Evolutionary conservation across 495 filamentous ascomycete species (phyloP), one percentile per base, ranked within the genome.

Genomic region (Trichoderma orchidacearum): DNA sequence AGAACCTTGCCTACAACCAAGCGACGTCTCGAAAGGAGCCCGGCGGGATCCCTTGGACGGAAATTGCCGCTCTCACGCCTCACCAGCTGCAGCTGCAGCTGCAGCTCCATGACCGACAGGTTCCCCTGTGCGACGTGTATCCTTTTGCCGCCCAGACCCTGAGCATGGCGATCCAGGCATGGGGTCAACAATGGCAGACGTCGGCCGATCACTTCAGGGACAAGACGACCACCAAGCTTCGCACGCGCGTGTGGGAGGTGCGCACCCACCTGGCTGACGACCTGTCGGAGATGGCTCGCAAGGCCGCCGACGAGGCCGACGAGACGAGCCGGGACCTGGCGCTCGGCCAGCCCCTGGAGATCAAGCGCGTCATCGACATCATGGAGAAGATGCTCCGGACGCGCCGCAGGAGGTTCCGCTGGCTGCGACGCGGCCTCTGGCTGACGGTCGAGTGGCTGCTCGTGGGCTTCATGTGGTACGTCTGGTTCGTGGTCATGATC

Each of bases 381-480:
- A 85, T 96, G 52, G 85, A 94, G 57, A 77, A 74, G 62, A 80
- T 94, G 72, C 74, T 88, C 30, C 71, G 85, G 57, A 64, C 75
- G 51, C 73, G 89, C 30, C 73, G 86, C 51, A 70, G 88, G 32
- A 76, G 87, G 55, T 80, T 90, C 45, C 72, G 87, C 23, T 90
- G 86, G 84, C 69, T 88, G 2, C 70, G 88, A 29, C 67, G 83
- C 21, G 77, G 78, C 0, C 84, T 84, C 4, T 92, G 85, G 74
- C 71, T 86, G 9, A 70, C 83, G 27, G 76, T 92, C 21, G 87
- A 92, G 73, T 92, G 87, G 87, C 76, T 79, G 29, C 74, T 92
- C 23, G 82, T 92, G 30, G 86, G 81, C 15, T 77, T 87, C 56
- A 82, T 92, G 76, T 92, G 87, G 87, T 86, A 84, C 67, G 84